Evolutionary conservation across 768 basidiomycete species (phyloP), one percentile per base, ranked within the genome.

Genomic region (Pholiota microspora): DNA sequence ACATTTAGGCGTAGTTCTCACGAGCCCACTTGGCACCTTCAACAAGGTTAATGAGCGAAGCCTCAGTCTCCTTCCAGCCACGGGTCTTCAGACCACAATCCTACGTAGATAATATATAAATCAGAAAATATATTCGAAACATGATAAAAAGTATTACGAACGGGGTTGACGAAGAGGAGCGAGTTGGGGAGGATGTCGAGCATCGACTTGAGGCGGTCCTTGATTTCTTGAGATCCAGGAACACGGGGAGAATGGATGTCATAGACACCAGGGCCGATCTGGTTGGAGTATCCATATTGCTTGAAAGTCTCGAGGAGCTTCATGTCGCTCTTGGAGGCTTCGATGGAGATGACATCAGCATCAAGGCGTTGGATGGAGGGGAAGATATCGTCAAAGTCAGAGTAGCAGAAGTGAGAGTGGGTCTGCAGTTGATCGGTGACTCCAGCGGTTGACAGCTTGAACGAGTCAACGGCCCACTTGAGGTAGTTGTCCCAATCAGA

Each of bases 191-290:
- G 84, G 67, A 89, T 88, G 50, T 77, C 76, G 63, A 92, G 84
- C 83, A 96, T 94, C 61, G 84, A 72, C 72, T 82, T 82, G 69
- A 98, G 79, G 65, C 95, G 91, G 64, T 95, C 88, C 78, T 86
- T 89, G 77, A 98, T 94, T 79, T 99, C 97, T 71, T 94, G 82
- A 64, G 86, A 84, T 56, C 85, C 77, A 42, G 97, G 97, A 59
- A 99, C 92, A 84, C 97, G 94, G 59, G 97, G 97, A 64, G 95
- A 98, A 81, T 98, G 97, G 77, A 99, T 97, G 72, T 98, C 95
- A 70, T 97, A 97, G 68, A 97, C 93, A 82, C 94, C 96, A 16
- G 96, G 96, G 55, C 96, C 94, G 69, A 98, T 98, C 77, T 92
- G 87, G 81, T 94, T 96, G 54, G 92, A 89, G 82, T 98, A 98